Evolutionary conservation across 148 eudicot species (phyloP), one percentile per base, ranked within the genome.

Genomic region (Amaranthus palmeri): DNA sequence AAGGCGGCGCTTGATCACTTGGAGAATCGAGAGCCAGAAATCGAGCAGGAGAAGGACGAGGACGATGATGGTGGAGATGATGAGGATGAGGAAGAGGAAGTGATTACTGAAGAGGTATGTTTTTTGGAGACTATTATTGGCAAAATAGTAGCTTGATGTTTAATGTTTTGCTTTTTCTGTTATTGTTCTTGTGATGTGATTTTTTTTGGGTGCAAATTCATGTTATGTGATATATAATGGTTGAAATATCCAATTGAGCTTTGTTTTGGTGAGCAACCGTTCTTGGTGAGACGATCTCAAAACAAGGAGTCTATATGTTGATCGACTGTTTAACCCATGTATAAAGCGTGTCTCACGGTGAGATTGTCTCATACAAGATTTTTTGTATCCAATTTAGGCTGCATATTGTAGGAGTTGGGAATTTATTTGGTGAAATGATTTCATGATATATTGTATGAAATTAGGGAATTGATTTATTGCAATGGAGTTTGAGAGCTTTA

Each of bases 41-140:
- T 69, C 68, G 87, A 14, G 74, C 83, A 42, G 63, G 72, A 72
- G 80, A 72, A 81, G 54, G 87, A 72, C 18, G 88, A 77, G 11
- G 90, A 70, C 2, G 85, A 52, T 7, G 75, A 69, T 11, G 72
- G 77, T 44, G 86, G 72, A 15, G 85, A 82, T 67, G 85, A 81
- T 17, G 90, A 88, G 60, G 89, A 85, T 45, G 91, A 87, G 72
- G 88, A 88, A 76, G 92, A 88, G 75, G 87, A 68, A 48, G 53
- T 18, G 13, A 87, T 93, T 68, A 93, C 90, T 53, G 96, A 90
- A 77, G 98, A 90, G 93, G 97, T 90, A 84, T 75, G 61, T 51
- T 5, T 42, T 68, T 18, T 5, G 15, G 61, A n/a, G 15, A 62
- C 25, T 52, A 7, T 46, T 4, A 25, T 12, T 76, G 44, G 50